Base-by-base conservation (phyloP, 2,329 filamentous ascomycete genomes). In the Exophiala viscosa region DNA sequence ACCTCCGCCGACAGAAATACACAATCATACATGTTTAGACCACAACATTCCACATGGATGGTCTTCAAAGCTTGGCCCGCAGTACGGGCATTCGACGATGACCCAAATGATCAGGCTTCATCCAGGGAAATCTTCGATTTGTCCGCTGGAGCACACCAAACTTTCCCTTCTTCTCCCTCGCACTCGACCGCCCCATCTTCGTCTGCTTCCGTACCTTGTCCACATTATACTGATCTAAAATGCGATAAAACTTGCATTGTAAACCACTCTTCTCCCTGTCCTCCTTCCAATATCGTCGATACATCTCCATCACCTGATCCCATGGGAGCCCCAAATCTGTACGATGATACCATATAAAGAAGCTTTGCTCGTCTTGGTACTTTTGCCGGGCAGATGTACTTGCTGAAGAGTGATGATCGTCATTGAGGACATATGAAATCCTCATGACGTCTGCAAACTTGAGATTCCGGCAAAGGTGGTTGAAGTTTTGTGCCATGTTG, bases 231-330 rank as follows among this genome's bases (percentile, higher is more conserved):
- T 71, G 68, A 52, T 70, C 70, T 50, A 76, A 72, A 50, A 74
- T 70, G n/a, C 74, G 71, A 60, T 77, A 77, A 60, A 74, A 76
- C 55, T 74, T 75, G 67, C 74, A 77, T 61, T 76, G 73, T 15
- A 77, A 73, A 0, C 74, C 74, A 54, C 72, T 69, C 60, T 73
- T 73, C 4, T 68, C 68, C 11, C 69, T 64, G 17, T 69, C 64
- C 13, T 69, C 67, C 10, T 60, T 62, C 48, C 76, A 76, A 51
- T 74, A 71, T 0, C 60, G 63, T 58, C 73, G 71, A 57, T 74
- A 76, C 50, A 66, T 68, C 48, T 72, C 67, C 20, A 69, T 67
- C 17, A 76, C 70, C 54, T 73, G 67, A 54, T 71, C 72, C 74
- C 74, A 76, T 54, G 73, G 69, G 62, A 74, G 68, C 41, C 66